Evolutionary conservation across 1,139 yeast genomes (phyloP).

Genomic region (Lodderomyces margitis): DNA sequence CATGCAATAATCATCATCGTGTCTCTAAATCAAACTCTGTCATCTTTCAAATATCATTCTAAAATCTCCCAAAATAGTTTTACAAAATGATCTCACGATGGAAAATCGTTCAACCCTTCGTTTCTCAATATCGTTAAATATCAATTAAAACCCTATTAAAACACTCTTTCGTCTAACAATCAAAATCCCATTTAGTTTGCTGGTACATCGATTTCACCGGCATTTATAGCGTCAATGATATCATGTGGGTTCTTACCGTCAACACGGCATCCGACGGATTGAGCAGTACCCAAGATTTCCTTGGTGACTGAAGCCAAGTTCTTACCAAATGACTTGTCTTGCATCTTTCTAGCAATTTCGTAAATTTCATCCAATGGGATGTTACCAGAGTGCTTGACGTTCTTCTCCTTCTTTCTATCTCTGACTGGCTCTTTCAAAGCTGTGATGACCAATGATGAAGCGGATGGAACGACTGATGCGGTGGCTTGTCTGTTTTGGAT

Average conservation of each 20-base stretch:
- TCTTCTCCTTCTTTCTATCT: constrained; percentile 99
- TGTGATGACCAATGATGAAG: constrained; percentile 97
- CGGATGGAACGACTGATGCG: constrained; percentile 99
- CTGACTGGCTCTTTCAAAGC: constrained; percentile 99
- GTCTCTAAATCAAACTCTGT: not conserved
- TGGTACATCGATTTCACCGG: constrained; percentile 97
- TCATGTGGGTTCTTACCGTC: constrained; percentile 99
- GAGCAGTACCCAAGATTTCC: constrained; percentile 99
- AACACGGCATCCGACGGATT: constrained; percentile 98
- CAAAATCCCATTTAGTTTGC: constrained; percentile 55
- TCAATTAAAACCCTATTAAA: constrained; percentile 21
- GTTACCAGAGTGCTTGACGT: constrained; percentile 99
- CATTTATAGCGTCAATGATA: constrained; percentile 95
- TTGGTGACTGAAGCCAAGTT: constrained; percentile 93
- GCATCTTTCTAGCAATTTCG: constrained; percentile 98
- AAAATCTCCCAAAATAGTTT: not conserved
- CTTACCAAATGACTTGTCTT: constrained; percentile 97
- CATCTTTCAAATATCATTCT: not conserved
- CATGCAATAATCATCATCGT: constrained; percentile 27
- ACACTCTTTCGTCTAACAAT: constrained; percentile 9
- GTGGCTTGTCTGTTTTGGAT: constrained; percentile 99
- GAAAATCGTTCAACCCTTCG: constrained; percentile 2
- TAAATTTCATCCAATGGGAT: constrained; percentile 94
- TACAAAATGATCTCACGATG: constrained; percentile 3
- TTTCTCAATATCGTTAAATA: constrained; percentile 14